phyloP scores from a whole-genome alignment of 1,284 basidiomycete species.

The Anthracocystis panici-leucophaei region DNA sequence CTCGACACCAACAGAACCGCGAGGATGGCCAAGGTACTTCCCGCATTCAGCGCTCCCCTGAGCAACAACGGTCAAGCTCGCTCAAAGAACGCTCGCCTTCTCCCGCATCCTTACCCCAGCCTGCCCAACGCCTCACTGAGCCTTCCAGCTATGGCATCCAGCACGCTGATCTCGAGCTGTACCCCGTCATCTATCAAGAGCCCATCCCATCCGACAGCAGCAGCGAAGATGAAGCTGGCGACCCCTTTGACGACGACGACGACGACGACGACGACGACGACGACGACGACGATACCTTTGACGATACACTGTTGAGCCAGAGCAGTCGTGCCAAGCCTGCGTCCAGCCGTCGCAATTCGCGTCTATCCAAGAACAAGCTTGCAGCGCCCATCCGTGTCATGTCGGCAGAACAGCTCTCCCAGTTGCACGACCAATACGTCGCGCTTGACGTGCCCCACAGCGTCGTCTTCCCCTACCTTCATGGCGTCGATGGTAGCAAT shows the following conservation, averaged over 20 bases:
- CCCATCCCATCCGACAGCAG: constrained; percentile 19
- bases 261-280: constrained; percentile 20
- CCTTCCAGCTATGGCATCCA: constrained; percentile 45
- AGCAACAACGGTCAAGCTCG: constrained; percentile 12
- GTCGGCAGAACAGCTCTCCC: constrained; percentile 58
- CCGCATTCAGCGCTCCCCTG: constrained; percentile 22
- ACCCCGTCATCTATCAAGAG: constrained; percentile 50
- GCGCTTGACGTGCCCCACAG: constrained; percentile 60
- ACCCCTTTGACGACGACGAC: constrained; percentile 1
- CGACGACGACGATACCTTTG: constrained; percentile 14
- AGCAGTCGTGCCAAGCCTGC: not conserved
- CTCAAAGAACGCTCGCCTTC: constrained; percentile 27
- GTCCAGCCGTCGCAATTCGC: constrained; percentile 3
- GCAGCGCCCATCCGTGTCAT: constrained; percentile 60
- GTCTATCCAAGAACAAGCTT: constrained; percentile 14
- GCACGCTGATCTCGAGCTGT: constrained; percentile 55
- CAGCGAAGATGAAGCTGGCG: constrained; percentile 6
- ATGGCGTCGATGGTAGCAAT: constrained; percentile 65
- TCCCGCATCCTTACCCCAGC: constrained; percentile 26
- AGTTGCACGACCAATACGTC: constrained; percentile 54
- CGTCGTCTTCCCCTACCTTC: constrained; percentile 66
- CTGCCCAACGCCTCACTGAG: constrained; percentile 8
- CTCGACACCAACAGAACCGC: not conserved
- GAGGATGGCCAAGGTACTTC: constrained; percentile 30
- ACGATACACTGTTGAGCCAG: constrained; percentile 4